Conservation (phyloP, 148 eudicot species). For the Gaultheria prostrata region DNA sequence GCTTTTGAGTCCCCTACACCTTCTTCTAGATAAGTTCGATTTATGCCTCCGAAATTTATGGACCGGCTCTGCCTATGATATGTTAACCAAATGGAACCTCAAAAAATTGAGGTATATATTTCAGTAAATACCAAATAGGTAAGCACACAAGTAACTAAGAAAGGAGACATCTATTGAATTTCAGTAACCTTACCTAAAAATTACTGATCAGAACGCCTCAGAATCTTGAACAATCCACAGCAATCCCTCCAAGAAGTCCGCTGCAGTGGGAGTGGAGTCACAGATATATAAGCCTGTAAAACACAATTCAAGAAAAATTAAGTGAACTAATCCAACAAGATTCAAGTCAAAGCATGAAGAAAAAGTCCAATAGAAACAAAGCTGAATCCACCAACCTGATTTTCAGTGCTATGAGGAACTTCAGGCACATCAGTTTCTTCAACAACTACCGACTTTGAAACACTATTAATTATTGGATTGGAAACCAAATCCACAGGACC, state of each 20-base stretch:
- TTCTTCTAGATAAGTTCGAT: too few species aligned
- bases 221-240: neutral
- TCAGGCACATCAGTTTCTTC: neutral
- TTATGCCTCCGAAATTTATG: too few species aligned
- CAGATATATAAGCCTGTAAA: constrained; percentile 1
- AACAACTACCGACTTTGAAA: neutral
- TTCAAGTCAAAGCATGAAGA: neutral
- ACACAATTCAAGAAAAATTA: neutral
- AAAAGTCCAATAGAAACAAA: neutral
- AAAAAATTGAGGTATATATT: too few species aligned
- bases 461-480: neutral
- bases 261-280: neutral
- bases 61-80: too few species aligned
- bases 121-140: neutral
- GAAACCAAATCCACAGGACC: neutral
- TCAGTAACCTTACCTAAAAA: neutral
- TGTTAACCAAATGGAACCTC: too few species aligned
- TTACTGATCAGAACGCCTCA: constrained; percentile 6
- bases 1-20: too few species aligned
- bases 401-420: neutral
- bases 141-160: neutral
- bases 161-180: neutral
- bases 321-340: neutral
- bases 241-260: constrained; percentile 8
- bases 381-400: neutral